These are phyloP conservation scores for Fagopyrum homotropicum DNA, from an alignment of 148 eudicot species.

Conservation along the genomic window DNA sequence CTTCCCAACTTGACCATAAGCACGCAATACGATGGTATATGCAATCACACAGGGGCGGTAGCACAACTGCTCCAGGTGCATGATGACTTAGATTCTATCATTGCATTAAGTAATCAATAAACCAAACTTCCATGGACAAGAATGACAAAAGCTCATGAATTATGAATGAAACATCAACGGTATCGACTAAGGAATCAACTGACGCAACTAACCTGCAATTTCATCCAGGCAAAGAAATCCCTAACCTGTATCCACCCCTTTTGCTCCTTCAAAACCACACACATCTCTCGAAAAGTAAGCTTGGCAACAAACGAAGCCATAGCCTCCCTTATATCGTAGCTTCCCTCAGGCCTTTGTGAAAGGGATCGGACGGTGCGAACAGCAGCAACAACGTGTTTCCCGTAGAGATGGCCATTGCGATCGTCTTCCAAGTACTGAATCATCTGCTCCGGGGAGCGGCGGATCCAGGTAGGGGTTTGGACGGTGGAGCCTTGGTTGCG, in stretches of 20 bases:
- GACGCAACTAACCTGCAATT: slow-evolving; percentile 57
- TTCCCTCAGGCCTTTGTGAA: slow-evolving; percentile 43
- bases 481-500: slow-evolving; percentile 74
- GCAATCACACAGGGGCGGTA: slow-evolving; percentile 81
- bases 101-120: neutral
- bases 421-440: slow-evolving; percentile 72
- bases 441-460: slow-evolving; percentile 88
- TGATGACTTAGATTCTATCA: neutral
- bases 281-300: slow-evolving; percentile 80
- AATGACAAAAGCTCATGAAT: neutral
- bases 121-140: neutral
- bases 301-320: slow-evolving; percentile 78
- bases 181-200: neutral
- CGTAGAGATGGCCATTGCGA: slow-evolving; percentile 73
- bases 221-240: slow-evolving; percentile 93
- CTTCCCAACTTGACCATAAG: slow-evolving; percentile 95
- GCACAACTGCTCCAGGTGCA: slow-evolving; percentile 57
- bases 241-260: slow-evolving; percentile 73
- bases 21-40: slow-evolving; percentile 78
- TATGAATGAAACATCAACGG: neutral
- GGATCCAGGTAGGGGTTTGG: slow-evolving; percentile 70
- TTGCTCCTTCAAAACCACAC: slow-evolving; percentile 82
- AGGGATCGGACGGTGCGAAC: slow-evolving; percentile 58
- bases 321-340: slow-evolving; percentile 69
- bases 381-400: slow-evolving; percentile 81